Evolutionary conservation across 305 asterid species (phyloP).

Genomic region (Caryopteris hybrid): DNA sequence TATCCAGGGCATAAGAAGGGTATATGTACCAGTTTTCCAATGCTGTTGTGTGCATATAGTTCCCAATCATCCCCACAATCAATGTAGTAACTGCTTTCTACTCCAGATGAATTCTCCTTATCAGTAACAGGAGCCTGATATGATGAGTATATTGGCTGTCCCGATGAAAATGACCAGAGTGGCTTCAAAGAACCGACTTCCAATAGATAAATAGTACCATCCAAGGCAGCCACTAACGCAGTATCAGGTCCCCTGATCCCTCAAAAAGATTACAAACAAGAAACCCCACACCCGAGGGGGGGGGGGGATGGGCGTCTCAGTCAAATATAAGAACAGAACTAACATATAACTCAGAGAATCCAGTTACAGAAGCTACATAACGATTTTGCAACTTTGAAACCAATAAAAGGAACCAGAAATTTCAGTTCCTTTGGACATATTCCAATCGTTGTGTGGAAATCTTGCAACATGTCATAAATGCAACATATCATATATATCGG

Average conservation of each 20-base stretch:
- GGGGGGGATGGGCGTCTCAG: neutral
- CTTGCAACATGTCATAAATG: neutral
- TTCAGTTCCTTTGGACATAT: neutral
- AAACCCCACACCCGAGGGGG: neutral
- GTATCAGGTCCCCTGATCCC: slow-evolving; percentile 58
- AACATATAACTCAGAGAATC: neutral
- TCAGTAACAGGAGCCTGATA: slow-evolving; percentile 69
- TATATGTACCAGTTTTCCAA: slow-evolving; percentile 64
- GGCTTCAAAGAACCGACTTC: slow-evolving; percentile 60
- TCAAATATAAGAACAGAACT: neutral
- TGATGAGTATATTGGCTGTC: slow-evolving; percentile 74
- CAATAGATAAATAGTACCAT: slow-evolving; percentile 70
- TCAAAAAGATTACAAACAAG: neutral
- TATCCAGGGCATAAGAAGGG: neutral
- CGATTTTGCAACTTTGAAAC: neutral
- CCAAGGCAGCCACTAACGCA: slow-evolving; percentile 76
- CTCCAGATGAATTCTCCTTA: slow-evolving; percentile 45
- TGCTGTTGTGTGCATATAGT: slow-evolving; percentile 70
- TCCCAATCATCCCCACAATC: slow-evolving; percentile 92
- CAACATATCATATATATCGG: too few species aligned
- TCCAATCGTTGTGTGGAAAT: neutral
- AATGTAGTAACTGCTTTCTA: slow-evolving; percentile 59
- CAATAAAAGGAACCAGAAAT: neutral
- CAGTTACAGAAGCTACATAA: neutral
- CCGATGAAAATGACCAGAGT: slow-evolving; percentile 85